phyloP scores from a whole-genome alignment of 225 moss, liverwort and hornwort species.

The Bryum argenteum region DNA sequence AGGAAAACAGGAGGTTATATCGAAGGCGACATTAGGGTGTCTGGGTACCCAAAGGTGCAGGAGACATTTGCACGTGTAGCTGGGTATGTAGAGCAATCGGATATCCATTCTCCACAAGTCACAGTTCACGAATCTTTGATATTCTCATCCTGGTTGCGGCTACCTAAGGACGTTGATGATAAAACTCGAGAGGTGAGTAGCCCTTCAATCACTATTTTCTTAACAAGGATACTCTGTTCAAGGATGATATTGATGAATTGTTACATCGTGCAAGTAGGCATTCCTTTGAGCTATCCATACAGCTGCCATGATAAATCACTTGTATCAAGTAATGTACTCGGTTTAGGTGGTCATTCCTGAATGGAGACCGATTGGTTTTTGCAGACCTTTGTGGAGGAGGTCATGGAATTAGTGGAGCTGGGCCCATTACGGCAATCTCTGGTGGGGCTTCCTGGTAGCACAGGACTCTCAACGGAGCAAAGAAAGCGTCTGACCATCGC shows the following conservation, averaged over 20 bases:
- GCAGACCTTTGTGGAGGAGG: conserved; percentile 82
- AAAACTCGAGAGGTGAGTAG: conserved; percentile 61
- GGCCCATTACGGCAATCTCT: conserved; percentile 55
- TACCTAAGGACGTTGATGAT: conserved; percentile 61
- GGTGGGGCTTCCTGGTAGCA: conserved; percentile 93
- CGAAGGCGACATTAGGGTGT: conserved; percentile 85
- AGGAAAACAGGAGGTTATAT: conserved; percentile 91
- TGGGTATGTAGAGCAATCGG: conserved; percentile 91
- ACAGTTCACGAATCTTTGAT: conserved; percentile 82
- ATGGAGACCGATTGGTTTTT: conserved; percentile 6
- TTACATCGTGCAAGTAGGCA: conserved; percentile 6
- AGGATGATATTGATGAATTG: not conserved
- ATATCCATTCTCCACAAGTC: conserved; percentile 92
- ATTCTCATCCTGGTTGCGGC: conserved; percentile 90
- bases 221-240: not conserved
- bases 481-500: conserved; percentile 92
- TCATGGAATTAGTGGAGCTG: conserved; percentile 91
- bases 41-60: conserved; percentile 84
- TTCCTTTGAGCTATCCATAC: not conserved
- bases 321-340: not conserved
- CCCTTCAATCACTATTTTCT: not conserved
- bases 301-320: not conserved
- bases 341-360: conserved; percentile 3
- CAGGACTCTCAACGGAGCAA: conserved; percentile 92
- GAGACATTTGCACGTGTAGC: conserved; percentile 86